phyloP scores from a whole-genome alignment of 257 asterid species.

The Lycium barbarum region DNA sequence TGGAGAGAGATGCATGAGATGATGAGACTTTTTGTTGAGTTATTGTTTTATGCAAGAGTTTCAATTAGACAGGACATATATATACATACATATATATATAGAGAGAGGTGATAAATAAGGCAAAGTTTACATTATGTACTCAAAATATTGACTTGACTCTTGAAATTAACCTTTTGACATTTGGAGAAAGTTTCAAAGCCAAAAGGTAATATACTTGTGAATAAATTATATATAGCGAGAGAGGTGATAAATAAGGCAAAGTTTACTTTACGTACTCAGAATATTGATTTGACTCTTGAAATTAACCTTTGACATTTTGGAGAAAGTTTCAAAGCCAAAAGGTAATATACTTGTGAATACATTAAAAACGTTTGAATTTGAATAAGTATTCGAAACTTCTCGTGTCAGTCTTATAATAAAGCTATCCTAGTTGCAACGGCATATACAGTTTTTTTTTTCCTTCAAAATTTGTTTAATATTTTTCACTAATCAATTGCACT shows the following conservation, averaged over 20 bases:
- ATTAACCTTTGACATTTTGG: background rate
- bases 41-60: background rate
- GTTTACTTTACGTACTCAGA: too few relatives aligned
- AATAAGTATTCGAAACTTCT: background rate
- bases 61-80: background rate
- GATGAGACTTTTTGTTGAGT: background rate
- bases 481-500: background rate
- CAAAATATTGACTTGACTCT: background rate
- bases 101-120: background rate
- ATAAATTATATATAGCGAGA: background rate
- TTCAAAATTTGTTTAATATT: too few relatives aligned
- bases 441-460: too few relatives aligned
- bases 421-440: background rate
- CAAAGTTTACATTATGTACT: background rate
- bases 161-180: background rate
- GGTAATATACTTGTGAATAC: background rate
- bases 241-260: background rate
- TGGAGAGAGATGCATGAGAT: too few relatives aligned
- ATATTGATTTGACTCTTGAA: slow-evolving; percentile 9
- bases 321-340: background rate
- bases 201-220: background rate
- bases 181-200: background rate
- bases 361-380: background rate
- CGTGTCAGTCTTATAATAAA: background rate
- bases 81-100: background rate